Percentiles rank a stretch among this genome's conserved stretches.
Conservation (phyloP, 2,329 filamentous ascomycete species). For the Blastomyces silverae region DNA sequence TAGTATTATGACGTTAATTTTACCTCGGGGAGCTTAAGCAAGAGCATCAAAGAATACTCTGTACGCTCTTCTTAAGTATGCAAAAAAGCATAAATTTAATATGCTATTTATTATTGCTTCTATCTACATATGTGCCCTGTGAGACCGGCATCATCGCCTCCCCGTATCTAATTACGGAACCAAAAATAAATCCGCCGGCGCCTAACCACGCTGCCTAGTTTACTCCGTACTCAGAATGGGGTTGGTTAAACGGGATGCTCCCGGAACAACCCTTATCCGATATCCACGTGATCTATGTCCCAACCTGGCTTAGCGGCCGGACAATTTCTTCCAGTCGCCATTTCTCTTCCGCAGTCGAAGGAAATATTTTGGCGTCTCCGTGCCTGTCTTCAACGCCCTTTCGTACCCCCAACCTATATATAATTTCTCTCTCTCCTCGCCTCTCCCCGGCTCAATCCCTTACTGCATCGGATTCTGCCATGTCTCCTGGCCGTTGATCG, state of each 20-base stretch:
- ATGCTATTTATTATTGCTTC: not conserved
- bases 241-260: not conserved
- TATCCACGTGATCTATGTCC: not conserved
- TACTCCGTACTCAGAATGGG: no score
- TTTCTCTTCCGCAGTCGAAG: not conserved
- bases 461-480: not conserved
- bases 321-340: not conserved
- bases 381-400: not conserved
- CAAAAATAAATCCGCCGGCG: no score
- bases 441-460: not conserved
- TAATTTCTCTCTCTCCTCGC: not conserved
- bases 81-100: not conserved
- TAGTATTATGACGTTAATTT: no score
- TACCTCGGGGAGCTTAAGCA: no score
- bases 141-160: no score
- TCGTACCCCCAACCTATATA: not conserved
- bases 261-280: not conserved
- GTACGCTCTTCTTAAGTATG: no score
- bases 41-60: no score
- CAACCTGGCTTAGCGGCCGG: not conserved
- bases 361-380: not conserved
- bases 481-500: constrained; percentile 1
- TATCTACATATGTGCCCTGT: no score
- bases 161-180: no score
- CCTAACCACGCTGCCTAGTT: no score